Evolutionary conservation across 768 basidiomycete species (phyloP).

Genomic region (Psilocybe azurescens): DNA sequence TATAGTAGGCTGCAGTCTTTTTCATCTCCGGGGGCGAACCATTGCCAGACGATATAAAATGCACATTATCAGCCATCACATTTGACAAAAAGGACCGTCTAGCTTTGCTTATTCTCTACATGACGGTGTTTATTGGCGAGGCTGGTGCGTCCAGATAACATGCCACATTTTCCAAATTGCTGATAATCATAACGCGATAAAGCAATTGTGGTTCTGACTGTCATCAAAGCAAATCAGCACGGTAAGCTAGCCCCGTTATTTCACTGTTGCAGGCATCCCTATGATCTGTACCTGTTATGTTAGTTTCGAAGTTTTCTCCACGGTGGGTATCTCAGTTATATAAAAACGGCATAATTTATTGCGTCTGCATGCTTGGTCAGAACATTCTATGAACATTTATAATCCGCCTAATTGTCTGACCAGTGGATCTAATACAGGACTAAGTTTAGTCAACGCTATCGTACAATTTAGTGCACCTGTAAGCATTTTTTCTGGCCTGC

Average conservation of each 20-base stretch:
- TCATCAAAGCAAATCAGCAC: conserved; percentile 6
- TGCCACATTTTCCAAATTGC: background rate
- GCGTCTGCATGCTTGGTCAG: conserved; percentile 11
- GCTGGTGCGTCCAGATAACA: background rate
- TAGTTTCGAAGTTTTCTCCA: background rate
- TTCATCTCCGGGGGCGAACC: too few relatives aligned
- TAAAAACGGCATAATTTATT: conserved; percentile 8
- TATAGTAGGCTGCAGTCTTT: conserved; percentile 1
- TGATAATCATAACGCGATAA: background rate
- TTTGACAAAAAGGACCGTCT: conserved; percentile 1
- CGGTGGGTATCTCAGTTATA: conserved; percentile 9
- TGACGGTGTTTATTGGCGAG: conserved; percentile 2
- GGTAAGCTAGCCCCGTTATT: background rate
- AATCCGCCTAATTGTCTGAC: background rate
- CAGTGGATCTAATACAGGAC: background rate
- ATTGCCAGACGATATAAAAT: background rate
- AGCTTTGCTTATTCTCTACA: background rate
- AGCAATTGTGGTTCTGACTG: conserved; percentile 1
- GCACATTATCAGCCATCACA: conserved; percentile 1
- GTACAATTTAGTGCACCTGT: background rate
- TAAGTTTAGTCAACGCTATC: background rate
- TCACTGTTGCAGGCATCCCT: background rate
- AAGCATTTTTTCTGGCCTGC: background rate
- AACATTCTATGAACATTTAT: too few relatives aligned
- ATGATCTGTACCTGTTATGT: too few relatives aligned